These are phyloP conservation scores for Nectriaceae sp. DNA, from an alignment of 2,329 filamentous ascomycete genomes.

Conservation along the genomic window DNA sequence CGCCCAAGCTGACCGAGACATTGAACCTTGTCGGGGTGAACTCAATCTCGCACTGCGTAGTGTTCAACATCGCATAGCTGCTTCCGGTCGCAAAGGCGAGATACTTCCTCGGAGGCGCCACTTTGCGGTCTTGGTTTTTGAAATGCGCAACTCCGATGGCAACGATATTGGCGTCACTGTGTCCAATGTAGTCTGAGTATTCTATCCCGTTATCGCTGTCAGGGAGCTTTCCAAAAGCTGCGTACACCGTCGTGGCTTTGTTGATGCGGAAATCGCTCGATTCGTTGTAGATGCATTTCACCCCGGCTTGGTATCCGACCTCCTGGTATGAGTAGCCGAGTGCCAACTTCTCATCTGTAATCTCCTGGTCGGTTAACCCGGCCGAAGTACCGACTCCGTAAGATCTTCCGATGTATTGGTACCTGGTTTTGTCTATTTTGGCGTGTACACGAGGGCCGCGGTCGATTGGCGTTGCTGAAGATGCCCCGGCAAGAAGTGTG, in stretches of 20 bases:
- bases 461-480: constrained; percentile 21
- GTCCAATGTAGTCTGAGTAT: background rate
- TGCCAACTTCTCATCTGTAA: constrained; percentile 2
- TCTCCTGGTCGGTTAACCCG: constrained; percentile 13
- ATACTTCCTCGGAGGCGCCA: background rate
- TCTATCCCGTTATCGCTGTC: background rate
- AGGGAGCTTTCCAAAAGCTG: background rate
- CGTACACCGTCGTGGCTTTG: background rate
- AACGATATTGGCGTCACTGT: background rate
- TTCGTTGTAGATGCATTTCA: constrained; percentile 38
- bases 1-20: background rate
- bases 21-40: background rate
- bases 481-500: constrained; percentile 20
- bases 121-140: background rate
- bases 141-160: background rate
- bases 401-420: constrained; percentile 27
- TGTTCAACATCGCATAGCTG: background rate
- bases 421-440: constrained; percentile 29
- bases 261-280: constrained; percentile 29
- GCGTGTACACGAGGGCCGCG: constrained; percentile 17
- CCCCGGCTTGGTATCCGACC: constrained; percentile 32
- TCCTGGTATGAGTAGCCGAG: constrained; percentile 35
- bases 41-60: background rate
- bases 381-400: constrained; percentile 29
- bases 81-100: background rate